Evolutionary conservation across 305 asterid species (phyloP).

Genomic region (Fraxinus sp.): DNA sequence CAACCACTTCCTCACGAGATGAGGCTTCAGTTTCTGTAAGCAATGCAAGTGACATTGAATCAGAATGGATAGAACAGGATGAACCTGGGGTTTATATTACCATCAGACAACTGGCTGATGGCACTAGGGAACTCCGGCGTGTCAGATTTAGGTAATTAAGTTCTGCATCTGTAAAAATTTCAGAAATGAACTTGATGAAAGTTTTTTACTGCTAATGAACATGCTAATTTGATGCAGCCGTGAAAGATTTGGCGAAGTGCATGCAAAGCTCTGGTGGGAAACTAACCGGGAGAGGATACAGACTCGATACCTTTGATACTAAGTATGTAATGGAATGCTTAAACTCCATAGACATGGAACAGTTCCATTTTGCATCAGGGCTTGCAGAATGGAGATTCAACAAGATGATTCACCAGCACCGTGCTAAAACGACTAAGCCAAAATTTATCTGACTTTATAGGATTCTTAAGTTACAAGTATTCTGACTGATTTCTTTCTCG

Average conservation of each 20-base stretch:
- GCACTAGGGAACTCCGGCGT: slow-evolving; percentile 91
- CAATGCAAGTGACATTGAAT: slow-evolving; percentile 89
- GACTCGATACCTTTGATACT: slow-evolving; percentile 74
- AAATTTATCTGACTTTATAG: slow-evolving; percentile 27
- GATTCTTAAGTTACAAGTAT: background rate
- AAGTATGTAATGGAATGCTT: background rate
- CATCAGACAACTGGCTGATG: slow-evolving; percentile 86
- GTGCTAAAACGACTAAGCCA: background rate
- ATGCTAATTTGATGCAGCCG: slow-evolving; percentile 51
- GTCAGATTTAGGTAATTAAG: slow-evolving; percentile 84
- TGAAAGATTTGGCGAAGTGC: slow-evolving; percentile 82
- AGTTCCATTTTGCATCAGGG: background rate
- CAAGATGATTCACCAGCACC: background rate
- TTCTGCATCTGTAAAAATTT: background rate
- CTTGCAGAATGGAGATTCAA: background rate
- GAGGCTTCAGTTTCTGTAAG: slow-evolving; percentile 88
- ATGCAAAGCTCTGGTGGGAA: slow-evolving; percentile 98
- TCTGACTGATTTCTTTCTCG: background rate
- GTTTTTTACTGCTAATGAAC: background rate
- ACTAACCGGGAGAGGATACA: slow-evolving; percentile 94
- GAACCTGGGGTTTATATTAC: slow-evolving; percentile 95
- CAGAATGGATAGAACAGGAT: slow-evolving; percentile 95
- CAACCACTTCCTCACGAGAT: slow-evolving; percentile 77
- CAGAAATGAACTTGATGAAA: background rate
- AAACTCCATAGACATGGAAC: background rate